phyloP scores from a whole-genome alignment of 129 eudicot species.

The Centrapalus pauciflorus region DNA sequence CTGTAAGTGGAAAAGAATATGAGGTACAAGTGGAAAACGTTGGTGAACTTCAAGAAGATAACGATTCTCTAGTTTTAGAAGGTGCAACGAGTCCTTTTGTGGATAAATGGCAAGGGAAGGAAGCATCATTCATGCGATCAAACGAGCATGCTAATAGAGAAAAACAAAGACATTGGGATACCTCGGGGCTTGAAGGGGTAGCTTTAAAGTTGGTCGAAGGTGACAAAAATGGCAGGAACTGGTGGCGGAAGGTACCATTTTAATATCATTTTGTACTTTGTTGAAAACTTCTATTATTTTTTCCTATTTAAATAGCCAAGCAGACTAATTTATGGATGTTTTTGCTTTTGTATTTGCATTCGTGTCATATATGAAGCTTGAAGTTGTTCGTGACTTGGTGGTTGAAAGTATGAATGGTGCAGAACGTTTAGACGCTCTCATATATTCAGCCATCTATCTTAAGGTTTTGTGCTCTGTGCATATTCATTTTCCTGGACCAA shows the following conservation, averaged over 20 bases:
- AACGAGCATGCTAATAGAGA: constrained; percentile 63
- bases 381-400: constrained; percentile 79
- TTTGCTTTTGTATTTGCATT: constrained; percentile 8
- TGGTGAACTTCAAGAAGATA: constrained; percentile 26
- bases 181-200: constrained; percentile 77
- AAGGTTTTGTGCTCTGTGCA: constrained; percentile 49
- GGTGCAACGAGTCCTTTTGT: constrained; percentile 65
- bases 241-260: constrained; percentile 88
- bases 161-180: constrained; percentile 61
- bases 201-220: constrained; percentile 76
- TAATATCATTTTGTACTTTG: background rate
- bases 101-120: constrained; percentile 90
- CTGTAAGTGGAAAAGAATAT: constrained; percentile 34
- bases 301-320: background rate
- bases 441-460: constrained; percentile 82
- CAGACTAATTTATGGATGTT: background rate
- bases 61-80: constrained; percentile 39
- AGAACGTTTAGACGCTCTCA: constrained; percentile 85
- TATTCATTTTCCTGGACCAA: background rate
- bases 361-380: constrained; percentile 59
- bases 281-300: no score
- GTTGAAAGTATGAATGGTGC: constrained; percentile 53
- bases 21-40: constrained; percentile 33
- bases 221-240: constrained; percentile 67
- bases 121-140: constrained; percentile 68